A percentile compares a stretch with the other conserved stretches of the same genome.
Conservation (phyloP, 495 filamentous ascomycete genomes). For the Endocarpon pusillum region DNA sequence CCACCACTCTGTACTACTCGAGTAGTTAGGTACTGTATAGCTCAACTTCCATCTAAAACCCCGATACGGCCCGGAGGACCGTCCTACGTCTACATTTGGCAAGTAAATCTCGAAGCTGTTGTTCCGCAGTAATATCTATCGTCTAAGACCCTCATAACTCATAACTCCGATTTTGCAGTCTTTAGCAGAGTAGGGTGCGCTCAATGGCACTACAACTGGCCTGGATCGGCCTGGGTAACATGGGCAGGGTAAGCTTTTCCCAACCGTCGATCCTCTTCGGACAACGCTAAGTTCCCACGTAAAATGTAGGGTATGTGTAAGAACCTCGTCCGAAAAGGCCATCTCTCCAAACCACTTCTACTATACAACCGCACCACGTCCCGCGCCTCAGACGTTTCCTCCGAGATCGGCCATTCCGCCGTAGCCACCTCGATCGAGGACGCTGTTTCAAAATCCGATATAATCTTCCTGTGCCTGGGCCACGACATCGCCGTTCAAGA, state of each 20-base stretch:
- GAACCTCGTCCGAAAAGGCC: constrained; percentile 65
- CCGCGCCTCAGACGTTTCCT: constrained; percentile 37
- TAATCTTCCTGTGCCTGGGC: constrained; percentile 72
- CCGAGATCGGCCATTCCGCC: constrained; percentile 31
- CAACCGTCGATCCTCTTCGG: neutral
- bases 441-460: constrained; percentile 48
- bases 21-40: too few relatives aligned
- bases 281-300: constrained; percentile 1
- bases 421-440: constrained; percentile 44
- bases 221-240: constrained; percentile 84
- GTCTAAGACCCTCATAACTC: too few relatives aligned
- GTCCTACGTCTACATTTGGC: too few relatives aligned
- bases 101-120: too few relatives aligned
- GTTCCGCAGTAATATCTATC: too few relatives aligned
- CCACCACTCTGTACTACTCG: too few relatives aligned
- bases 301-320: constrained; percentile 58
- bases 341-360: constrained; percentile 48
- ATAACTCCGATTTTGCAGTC: too few relatives aligned
- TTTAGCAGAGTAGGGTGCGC: too few relatives aligned
- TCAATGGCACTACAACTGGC: constrained; percentile 48
- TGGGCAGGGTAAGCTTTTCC: constrained; percentile 56
- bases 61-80: too few relatives aligned
- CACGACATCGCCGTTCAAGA: constrained; percentile 55
- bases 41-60: too few relatives aligned
- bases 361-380: constrained; percentile 64